phyloP scores from a whole-genome alignment of 2,329 filamentous ascomycete species.

The Ceratocystis eucalypticola region DNA sequence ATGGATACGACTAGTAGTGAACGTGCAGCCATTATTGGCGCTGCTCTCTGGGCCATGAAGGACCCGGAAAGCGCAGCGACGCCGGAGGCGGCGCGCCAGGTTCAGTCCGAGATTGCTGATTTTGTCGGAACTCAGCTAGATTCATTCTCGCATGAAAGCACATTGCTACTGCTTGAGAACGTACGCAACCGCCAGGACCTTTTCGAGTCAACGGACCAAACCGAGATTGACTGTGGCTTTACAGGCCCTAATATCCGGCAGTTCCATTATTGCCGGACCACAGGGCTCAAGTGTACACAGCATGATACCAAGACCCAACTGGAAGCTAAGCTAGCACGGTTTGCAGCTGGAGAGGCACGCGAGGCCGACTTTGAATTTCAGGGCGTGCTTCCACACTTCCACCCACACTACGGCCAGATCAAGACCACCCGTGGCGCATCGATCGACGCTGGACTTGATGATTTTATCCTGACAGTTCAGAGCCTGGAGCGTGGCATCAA shows the following conservation, averaged over 20 bases:
- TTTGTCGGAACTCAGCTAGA: neutral
- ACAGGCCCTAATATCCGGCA: neutral
- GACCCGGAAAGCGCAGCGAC: neutral
- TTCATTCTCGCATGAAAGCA: neutral
- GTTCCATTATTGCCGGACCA: conserved; percentile 11
- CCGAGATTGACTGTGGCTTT: conserved; percentile 13
- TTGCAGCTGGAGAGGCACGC: neutral
- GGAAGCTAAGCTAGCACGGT: conserved; percentile 2
- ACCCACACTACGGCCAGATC: conserved; percentile 17
- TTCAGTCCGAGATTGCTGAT: neutral
- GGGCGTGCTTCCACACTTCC: conserved; percentile 17
- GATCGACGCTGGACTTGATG: conserved; percentile 21
- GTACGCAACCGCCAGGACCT: neutral
- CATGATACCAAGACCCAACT: neutral
- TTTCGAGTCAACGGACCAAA: neutral
- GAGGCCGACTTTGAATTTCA: conserved; percentile 22
- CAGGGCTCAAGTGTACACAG: conserved; percentile 17
- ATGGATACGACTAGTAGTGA: neutral
- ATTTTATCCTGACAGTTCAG: conserved; percentile 21
- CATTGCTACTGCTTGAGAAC: neutral
- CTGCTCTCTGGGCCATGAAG: neutral
- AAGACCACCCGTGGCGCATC: conserved; percentile 19
- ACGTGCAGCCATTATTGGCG: neutral
- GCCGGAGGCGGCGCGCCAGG: neutral
- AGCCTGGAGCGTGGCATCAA: conserved; percentile 16